Evolutionary conservation across 495 filamentous ascomycete species (phyloP).

Genomic region (Lichenothelia convexa): DNA sequence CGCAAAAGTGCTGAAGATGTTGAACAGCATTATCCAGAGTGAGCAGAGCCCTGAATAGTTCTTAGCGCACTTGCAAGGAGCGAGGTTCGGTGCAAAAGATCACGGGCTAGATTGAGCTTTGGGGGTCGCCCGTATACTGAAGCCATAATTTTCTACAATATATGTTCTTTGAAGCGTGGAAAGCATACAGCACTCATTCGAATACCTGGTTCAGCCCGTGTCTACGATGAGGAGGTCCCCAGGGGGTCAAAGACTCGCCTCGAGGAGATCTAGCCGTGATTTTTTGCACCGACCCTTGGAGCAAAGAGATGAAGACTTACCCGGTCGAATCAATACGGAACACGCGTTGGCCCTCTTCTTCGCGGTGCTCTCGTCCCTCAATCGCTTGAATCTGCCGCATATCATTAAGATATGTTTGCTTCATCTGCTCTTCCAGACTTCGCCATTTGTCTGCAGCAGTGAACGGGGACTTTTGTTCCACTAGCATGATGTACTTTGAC

Average conservation of each 20-base stretch:
- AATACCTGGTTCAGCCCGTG: no score
- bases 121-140: no score
- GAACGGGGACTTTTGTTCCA: slow-evolving; percentile 23
- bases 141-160: no score
- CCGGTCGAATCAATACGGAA: slow-evolving; percentile 36
- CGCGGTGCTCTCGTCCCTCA: slow-evolving; percentile 31
- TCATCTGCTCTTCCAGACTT: slow-evolving; percentile 54
- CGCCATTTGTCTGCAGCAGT: slow-evolving; percentile 34
- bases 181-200: no score
- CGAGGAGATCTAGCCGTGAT: no score
- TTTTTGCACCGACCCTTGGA: not conserved
- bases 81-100: no score
- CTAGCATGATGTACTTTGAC: slow-evolving; percentile 55
- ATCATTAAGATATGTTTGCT: slow-evolving; percentile 52
- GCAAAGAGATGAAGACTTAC: not conserved
- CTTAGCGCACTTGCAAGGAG: no score
- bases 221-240: no score
- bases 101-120: no score
- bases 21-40: slow-evolving; percentile 50
- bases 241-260: no score
- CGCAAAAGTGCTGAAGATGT: slow-evolving; percentile 76
- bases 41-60: slow-evolving; percentile 37
- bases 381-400: slow-evolving; percentile 31
- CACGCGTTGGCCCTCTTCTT: slow-evolving; percentile 25
- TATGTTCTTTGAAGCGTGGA: no score